A percentile compares a stretch with the other conserved stretches of the same genome.
Conservation (phyloP, 441 rosid genomes). For the Viola pubescens region DNA sequence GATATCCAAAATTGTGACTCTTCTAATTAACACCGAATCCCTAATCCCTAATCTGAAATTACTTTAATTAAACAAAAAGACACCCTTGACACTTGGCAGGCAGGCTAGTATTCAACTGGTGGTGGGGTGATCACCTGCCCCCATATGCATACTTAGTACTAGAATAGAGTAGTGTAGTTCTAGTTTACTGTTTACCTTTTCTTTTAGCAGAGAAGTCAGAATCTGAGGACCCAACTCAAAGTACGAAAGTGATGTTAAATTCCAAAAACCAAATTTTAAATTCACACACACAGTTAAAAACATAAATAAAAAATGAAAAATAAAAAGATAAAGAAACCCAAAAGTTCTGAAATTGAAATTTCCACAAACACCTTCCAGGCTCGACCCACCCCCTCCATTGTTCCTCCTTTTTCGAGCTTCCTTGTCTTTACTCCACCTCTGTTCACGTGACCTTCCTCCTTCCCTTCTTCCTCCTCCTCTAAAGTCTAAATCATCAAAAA, state of each 20-base stretch:
- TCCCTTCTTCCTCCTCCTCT: neutral
- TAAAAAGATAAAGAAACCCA: neutral
- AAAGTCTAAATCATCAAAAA: neutral
- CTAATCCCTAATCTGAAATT: too few species aligned
- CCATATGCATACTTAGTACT: too few species aligned
- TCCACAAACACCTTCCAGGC: neutral
- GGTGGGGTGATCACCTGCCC: too few species aligned
- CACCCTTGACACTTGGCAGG: too few species aligned
- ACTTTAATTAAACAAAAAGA: too few species aligned
- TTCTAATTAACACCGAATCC: too few species aligned
- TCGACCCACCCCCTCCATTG: neutral
- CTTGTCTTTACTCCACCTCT: slow-evolving; percentile 20
- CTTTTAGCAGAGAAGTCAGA: neutral
- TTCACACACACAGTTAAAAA: too few species aligned
- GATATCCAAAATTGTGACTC: too few species aligned
- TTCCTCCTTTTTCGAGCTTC: slow-evolving; percentile 1
- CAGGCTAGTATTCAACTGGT: too few species aligned
- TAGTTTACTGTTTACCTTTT: too few species aligned
- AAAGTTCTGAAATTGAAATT: neutral
- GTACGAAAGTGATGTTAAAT: neutral
- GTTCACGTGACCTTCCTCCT: slow-evolving; percentile 31
- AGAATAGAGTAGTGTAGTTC: too few species aligned
- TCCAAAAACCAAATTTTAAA: neutral
- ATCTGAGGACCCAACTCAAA: neutral
- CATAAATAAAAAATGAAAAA: too few species aligned